phyloP scores from a whole-genome alignment of 1,139 yeast genomes.

The Yamadazyma songkhlaensis region DNA sequence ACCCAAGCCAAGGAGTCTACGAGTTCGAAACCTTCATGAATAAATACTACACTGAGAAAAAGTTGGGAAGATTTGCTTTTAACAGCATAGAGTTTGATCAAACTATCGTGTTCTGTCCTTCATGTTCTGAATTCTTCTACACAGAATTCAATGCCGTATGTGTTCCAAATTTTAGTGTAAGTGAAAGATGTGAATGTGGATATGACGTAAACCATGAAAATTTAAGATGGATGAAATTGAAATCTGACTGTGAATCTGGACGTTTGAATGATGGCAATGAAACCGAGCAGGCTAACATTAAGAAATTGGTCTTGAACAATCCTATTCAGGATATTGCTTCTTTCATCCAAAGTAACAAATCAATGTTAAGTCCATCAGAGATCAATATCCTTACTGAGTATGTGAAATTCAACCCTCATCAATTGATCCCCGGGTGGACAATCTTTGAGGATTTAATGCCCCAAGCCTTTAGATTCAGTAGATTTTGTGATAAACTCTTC shows the following conservation, averaged over 20 bases:
- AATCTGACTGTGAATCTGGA: background rate
- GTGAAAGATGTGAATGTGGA: slow-evolving; percentile 1
- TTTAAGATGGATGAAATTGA: background rate
- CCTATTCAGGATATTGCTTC: background rate
- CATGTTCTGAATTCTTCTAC: background rate
- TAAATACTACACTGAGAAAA: background rate
- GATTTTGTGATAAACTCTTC: background rate
- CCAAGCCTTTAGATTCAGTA: background rate
- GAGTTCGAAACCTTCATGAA: background rate
- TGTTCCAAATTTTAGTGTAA: background rate
- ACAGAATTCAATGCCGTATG: background rate
- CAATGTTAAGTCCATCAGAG: slow-evolving; percentile 1
- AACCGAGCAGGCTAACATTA: background rate
- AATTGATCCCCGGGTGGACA: background rate
- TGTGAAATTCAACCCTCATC: slow-evolving; percentile 1
- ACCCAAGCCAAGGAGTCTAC: background rate
- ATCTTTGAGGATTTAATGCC: background rate
- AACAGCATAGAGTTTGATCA: background rate
- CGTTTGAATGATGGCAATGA: background rate
- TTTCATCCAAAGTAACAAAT: background rate
- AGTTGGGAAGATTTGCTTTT: background rate
- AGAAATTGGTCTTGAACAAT: background rate
- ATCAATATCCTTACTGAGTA: background rate
- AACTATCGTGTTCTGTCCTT: background rate
- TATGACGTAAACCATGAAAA: background rate